Conservation (phyloP, 2,329 filamentous ascomycete genomes). For the Monosporascus sp. region DNA sequence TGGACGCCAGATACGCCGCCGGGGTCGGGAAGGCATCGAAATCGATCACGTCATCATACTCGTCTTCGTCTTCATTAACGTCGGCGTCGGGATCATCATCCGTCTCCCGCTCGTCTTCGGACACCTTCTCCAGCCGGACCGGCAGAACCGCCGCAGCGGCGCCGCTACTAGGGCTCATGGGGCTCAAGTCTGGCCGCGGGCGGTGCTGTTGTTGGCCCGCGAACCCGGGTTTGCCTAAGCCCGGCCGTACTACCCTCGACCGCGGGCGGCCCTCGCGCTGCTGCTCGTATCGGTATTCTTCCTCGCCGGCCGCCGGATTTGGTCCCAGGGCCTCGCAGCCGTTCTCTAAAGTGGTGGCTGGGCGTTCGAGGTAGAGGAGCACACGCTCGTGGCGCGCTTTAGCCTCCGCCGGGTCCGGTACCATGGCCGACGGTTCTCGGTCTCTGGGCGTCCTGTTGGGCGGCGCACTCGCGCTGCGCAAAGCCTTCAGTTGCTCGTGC, state of each 20-base stretch:
- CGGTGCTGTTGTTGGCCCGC: not conserved
- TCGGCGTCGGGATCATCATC: not conserved
- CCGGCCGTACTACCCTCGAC: no score
- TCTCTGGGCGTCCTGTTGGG: not conserved
- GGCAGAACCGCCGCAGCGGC: constrained; percentile 2
- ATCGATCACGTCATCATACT: constrained; percentile 14
- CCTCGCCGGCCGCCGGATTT: constrained; percentile 9
- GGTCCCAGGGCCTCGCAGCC: constrained; percentile 20
- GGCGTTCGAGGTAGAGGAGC: constrained; percentile 27
- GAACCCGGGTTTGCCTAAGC: no score
- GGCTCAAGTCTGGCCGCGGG: constrained; percentile 14
- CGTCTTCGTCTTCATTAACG: constrained; percentile 9
- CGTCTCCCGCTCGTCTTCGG: constrained; percentile 2
- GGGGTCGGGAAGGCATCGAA: constrained; percentile 14
- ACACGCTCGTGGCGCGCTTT: constrained; percentile 23
- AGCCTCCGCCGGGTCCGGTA: constrained; percentile 5
- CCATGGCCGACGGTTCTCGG: constrained; percentile 4
- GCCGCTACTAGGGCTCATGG: constrained; percentile 9
- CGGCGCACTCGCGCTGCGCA: not conserved
- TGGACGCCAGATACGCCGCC: constrained; percentile 3
- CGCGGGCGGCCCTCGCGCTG: constrained; percentile 23
- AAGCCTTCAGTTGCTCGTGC: not conserved
- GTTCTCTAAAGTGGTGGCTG: constrained; percentile 14
- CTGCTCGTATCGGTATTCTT: constrained; percentile 8
- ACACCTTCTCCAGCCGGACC: constrained; percentile 4